Evolutionary conservation across 163 green algal species (phyloP).

Genomic region (Scenedesmus sp.): DNA sequence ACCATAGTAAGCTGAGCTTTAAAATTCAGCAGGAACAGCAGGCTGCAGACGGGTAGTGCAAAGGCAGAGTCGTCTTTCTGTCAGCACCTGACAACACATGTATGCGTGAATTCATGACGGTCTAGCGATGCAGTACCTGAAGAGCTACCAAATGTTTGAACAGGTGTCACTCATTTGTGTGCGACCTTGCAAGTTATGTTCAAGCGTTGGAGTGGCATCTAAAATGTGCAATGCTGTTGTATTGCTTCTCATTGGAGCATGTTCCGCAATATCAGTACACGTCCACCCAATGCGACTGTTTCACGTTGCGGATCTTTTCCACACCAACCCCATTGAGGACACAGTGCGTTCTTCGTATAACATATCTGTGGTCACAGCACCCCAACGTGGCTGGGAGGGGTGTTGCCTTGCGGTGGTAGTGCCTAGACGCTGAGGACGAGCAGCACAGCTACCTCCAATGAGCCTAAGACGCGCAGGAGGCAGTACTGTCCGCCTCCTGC

Average conservation of each 20-base stretch:
- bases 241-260: background rate
- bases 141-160: background rate
- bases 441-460: conserved; percentile 19
- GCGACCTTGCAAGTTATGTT: background rate
- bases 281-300: background rate
- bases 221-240: background rate
- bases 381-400: background rate
- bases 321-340: background rate
- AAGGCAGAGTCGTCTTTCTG: background rate
- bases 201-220: background rate
- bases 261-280: background rate
- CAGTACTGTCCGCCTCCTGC: conserved; percentile 25
- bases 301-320: background rate
- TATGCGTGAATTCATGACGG: background rate
- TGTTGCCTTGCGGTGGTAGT: background rate
- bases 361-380: background rate
- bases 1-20: background rate
- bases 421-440: background rate
- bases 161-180: conserved; percentile 7
- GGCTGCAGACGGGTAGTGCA: background rate
- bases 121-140: background rate
- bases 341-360: background rate
- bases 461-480: conserved; percentile 30
- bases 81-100: background rate
- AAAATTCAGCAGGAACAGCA: background rate